Evolutionary conservation across 306 rosid species (phyloP).

Genomic region (Glycine latifolia): DNA sequence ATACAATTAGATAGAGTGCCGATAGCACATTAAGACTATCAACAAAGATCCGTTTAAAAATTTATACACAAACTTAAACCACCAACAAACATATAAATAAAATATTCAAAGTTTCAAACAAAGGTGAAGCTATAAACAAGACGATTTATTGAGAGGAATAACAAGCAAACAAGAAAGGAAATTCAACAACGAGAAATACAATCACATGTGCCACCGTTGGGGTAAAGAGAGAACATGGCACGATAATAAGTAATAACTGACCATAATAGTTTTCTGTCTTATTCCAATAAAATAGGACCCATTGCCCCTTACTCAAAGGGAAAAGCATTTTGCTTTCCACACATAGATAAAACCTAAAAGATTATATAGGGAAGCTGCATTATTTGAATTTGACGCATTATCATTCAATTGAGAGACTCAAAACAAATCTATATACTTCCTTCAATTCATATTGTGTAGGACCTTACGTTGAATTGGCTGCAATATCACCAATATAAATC

Average conservation of each 20-base stretch:
- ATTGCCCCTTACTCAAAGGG: constrained; percentile 43
- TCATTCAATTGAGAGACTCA: constrained; percentile 40
- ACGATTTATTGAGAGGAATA: background rate
- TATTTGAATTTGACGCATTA: constrained; percentile 29
- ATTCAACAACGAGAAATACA: background rate
- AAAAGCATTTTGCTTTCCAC: constrained; percentile 42
- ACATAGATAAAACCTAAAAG: background rate
- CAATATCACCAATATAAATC: constrained; percentile 34
- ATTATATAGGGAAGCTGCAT: background rate
- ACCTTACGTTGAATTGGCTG: constrained; percentile 29
- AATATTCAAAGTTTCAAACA: background rate
- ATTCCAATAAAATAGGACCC: constrained; percentile 53
- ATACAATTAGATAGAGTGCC: too few relatives aligned
- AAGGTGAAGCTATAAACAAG: background rate
- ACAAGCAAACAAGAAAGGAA: background rate
- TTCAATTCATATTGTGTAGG: constrained; percentile 33
- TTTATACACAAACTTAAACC: too few relatives aligned
- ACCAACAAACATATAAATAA: background rate
- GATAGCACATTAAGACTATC: too few relatives aligned
- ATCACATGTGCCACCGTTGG: constrained; percentile 50
- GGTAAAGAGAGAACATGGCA: constrained; percentile 44
- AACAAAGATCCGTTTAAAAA: too few relatives aligned
- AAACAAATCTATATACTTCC: constrained; percentile 29
- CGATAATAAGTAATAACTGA: constrained; percentile 38
- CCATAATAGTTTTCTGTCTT: constrained; percentile 58